Conservation (phyloP, 306 rosid genomes). For the Datisca glomerata region DNA sequence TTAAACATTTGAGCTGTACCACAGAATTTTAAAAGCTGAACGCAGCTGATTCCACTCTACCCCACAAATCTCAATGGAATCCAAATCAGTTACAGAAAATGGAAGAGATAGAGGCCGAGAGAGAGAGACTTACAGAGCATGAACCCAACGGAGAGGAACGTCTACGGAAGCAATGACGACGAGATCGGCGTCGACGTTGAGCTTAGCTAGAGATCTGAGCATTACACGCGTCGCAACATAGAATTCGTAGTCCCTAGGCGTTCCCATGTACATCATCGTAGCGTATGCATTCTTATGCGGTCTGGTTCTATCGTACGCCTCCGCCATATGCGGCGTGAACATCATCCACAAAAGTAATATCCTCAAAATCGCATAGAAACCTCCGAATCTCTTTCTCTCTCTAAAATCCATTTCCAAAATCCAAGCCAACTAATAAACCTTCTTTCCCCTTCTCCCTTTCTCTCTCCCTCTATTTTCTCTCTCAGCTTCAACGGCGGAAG, state of each 20-base stretch:
- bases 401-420: too few relatives aligned
- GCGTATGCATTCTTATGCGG: conserved; percentile 58
- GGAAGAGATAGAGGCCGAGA: not conserved
- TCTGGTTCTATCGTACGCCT: not conserved
- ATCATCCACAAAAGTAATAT: not conserved
- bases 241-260: conserved; percentile 85
- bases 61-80: too few relatives aligned
- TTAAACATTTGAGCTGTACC: too few relatives aligned
- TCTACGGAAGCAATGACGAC: conserved; percentile 83
- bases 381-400: conserved; percentile 8
- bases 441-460: too few relatives aligned
- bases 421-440: not conserved
- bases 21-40: too few relatives aligned
- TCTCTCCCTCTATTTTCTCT: too few relatives aligned
- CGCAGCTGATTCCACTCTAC: too few relatives aligned
- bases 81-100: too few relatives aligned
- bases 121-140: conserved; percentile 44
- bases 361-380: conserved; percentile 6
- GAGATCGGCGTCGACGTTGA: conserved; percentile 65
- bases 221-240: conserved; percentile 68
- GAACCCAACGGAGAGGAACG: conserved; percentile 70
- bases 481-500: not conserved
- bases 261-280: conserved; percentile 90
- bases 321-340: not conserved
- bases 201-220: conserved; percentile 43